These are phyloP conservation scores for Dunaliella salina DNA, from an alignment of 163 green algal species.

Conservation along the genomic window DNA sequence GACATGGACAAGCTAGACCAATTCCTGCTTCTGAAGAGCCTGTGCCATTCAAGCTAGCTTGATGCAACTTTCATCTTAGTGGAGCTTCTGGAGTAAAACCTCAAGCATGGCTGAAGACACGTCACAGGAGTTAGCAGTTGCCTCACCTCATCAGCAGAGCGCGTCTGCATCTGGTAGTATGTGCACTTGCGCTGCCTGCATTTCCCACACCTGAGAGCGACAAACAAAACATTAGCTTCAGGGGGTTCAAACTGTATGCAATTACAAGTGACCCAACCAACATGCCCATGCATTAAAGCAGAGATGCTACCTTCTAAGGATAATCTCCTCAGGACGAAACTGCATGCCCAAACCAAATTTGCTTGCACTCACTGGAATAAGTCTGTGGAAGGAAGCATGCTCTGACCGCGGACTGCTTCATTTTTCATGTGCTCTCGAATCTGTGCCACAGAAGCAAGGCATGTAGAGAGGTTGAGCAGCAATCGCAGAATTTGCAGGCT, in stretches of 20 bases:
- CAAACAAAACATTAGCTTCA: too few relatives aligned
- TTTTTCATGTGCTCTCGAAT: conserved; percentile 77
- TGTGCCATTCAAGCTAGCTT: conserved; percentile 19
- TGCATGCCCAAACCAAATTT: not conserved
- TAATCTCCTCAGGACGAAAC: not conserved
- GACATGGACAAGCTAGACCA: too few relatives aligned
- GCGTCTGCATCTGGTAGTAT: conserved; percentile 85
- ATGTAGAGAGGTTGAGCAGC: not conserved
- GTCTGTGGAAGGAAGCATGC: conserved; percentile 58
- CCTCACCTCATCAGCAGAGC: conserved; percentile 70
- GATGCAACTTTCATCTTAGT: conserved; percentile 8
- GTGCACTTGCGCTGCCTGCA: conserved; percentile 81
- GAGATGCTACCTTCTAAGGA: too few relatives aligned
- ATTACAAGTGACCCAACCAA: too few relatives aligned
- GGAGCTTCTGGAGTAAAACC: not conserved
- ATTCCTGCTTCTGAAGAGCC: too few relatives aligned
- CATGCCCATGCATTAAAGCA: too few relatives aligned
- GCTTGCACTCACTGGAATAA: conserved; percentile 60
- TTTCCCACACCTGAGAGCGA: conserved; percentile 65
- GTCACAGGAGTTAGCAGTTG: not conserved
- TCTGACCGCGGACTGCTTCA: conserved; percentile 56
- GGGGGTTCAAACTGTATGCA: too few relatives aligned
- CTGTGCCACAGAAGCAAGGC: conserved; percentile 3
- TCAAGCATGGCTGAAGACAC: not conserved
- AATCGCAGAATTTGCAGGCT: not conserved